Base-by-base conservation (phyloP, 768 basidiomycete genomes). In the Boletus reticulatus region DNA sequence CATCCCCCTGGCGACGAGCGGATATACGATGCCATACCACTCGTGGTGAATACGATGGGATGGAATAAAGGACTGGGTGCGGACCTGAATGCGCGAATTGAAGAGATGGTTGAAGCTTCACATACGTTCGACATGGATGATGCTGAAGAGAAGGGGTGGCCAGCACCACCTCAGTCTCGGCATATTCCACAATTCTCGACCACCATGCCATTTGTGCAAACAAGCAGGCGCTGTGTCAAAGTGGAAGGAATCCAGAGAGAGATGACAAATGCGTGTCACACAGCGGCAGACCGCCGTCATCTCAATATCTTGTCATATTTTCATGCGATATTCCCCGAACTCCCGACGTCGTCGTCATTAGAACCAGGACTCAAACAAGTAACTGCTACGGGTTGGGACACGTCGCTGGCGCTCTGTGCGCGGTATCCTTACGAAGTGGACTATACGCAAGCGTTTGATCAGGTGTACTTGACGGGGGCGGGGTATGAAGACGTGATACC, bases 21-120 rank as follows among this genome's bases (percentile, higher is more conserved):
- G 41, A 78, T 88, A 22, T 62, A 67, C 7, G 84, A 88, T 47
- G 57, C 73, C 27, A 82, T 94, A 6, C 96, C 96, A 0, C 81
- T 98, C 17, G 83, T 98, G 16, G 82, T 98, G 50, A 99, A 98
- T 68, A 98, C 92, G 0, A 95, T 96, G 85, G 96, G 96, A 3
- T 99, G 96, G 96, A 82, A 82, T 6, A 98, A 95, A 68, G 96
- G 96, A 8, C 82, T 97, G 4, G 96, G 96, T 4, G 87, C 84
- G 16, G 91, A 96, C 62, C 73, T 98, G 12, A 81, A 84, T 3
- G 68, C 67, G 14, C 81, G 81, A 58, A 87, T 99, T 46, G 87
- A 94, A 61, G 80, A 80, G 11, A 72, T 85, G 34, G 73, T 84
- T 6, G 76, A 80, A 22, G 83, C 91, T 83, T 71, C 65, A 6